Conservation (phyloP, 495 filamentous ascomycete species). For the Aspergillus campestris region DNA sequence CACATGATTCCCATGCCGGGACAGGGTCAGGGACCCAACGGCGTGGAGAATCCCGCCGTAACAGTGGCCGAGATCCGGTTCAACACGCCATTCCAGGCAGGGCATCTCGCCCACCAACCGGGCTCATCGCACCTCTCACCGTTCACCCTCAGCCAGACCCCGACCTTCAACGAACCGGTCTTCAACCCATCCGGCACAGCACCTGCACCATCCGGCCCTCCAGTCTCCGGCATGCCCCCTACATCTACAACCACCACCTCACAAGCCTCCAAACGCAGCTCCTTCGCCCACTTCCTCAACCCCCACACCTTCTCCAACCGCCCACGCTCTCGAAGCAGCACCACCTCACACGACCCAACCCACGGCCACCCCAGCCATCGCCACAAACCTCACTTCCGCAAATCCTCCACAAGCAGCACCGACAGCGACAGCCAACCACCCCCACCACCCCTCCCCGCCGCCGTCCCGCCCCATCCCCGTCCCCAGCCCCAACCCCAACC, state of each 20-base stretch:
- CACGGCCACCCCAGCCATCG: conserved; percentile 4
- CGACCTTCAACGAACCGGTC: conserved; percentile 8
- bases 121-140: conserved; percentile 18
- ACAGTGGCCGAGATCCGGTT: conserved; percentile 78
- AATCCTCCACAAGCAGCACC: conserved; percentile 22
- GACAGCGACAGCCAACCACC: conserved; percentile 17
- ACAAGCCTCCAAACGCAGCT: conserved; percentile 1
- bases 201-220: background rate
- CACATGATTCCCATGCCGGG: conserved; percentile 47
- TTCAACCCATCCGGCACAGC: background rate
- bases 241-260: too few species aligned
- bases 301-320: background rate
- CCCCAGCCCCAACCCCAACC: background rate
- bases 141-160: conserved; percentile 19
- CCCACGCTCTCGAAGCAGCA: conserved; percentile 2
- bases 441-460: background rate
- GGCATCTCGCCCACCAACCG: conserved; percentile 25
- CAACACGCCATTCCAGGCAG: conserved; percentile 59
- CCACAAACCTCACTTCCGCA: conserved; percentile 8
- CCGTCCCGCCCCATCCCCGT: background rate
- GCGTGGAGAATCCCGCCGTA: conserved; percentile 31
- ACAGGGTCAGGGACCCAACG: background rate
- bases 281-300: conserved; percentile 5
- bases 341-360: background rate
- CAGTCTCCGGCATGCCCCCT: too few species aligned